A percentile compares a stretch with the other conserved stretches of the same genome.
Conservation (phyloP, 2,329 filamentous ascomycete species). For the Fonsecaea nubica region DNA sequence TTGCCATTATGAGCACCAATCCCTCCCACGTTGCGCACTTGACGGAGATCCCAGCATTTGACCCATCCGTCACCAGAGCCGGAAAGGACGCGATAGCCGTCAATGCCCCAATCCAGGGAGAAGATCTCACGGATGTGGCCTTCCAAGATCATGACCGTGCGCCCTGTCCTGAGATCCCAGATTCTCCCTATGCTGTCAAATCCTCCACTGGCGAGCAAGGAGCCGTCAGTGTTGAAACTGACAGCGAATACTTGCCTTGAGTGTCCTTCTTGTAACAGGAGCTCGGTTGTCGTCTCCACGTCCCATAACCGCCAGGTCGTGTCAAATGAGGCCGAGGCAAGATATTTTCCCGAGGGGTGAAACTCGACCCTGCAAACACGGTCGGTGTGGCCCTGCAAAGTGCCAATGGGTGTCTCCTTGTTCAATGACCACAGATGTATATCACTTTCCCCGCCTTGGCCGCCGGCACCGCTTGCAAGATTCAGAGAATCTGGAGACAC, state of each 20-base stretch:
- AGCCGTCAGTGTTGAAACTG: conserved; percentile 89
- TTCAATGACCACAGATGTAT: conserved; percentile 90
- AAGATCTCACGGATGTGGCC: conserved; percentile 94
- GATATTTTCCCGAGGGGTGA: conserved; percentile 86
- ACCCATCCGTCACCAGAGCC: conserved; percentile 94
- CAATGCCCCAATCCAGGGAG: conserved; percentile 87
- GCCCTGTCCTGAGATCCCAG: conserved; percentile 91
- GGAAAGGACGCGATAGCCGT: conserved; percentile 90
- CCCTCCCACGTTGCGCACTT: conserved; percentile 80
- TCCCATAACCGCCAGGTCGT: conserved; percentile 98
- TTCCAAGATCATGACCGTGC: conserved; percentile 95
- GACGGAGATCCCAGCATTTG: conserved; percentile 96
- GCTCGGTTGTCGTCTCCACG: conserved; percentile 79
- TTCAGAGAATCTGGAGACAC: conserved; percentile 79
- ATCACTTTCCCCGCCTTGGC: conserved; percentile 76
- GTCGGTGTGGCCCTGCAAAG: conserved; percentile 80
- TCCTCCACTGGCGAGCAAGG: conserved; percentile 87
- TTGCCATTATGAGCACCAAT: conserved; percentile 91
- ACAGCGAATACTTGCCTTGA: conserved; percentile 91
- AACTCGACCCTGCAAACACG: conserved; percentile 93
- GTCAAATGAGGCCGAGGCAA: conserved; percentile 93
- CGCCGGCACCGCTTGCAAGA: conserved; percentile 73
- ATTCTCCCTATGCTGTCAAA: conserved; percentile 93
- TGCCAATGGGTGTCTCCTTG: conserved; percentile 82
- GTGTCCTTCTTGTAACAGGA: conserved; percentile 91